Evolutionary conservation across 108 stramenopile genomes (phyloP), one percentile per base, ranked within the genome.

Genomic region (Cyclotella baltica): DNA sequence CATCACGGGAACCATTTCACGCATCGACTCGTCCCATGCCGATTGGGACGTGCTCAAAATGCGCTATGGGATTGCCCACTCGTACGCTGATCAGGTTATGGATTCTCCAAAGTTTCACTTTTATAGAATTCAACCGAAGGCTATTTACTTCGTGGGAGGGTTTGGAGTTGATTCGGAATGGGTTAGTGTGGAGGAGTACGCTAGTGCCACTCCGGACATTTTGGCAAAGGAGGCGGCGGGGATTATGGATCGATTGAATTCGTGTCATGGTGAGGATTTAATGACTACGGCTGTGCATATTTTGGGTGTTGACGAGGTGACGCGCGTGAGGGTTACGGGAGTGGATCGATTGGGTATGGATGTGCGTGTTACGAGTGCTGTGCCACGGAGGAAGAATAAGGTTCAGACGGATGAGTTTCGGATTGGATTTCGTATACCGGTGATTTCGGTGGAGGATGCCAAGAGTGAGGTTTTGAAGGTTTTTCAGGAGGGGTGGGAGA

Each of bases 401-500:
- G 72, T 92, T 10, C 51, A 87, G 48, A 98, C 98, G 46, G 96
- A 99, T 67, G 98, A 98, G 78, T 99, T 93, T 73, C 88, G 98
- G 63, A 87, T 99, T 47, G 98, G 96, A 20, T 98, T 98, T 75
- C 85, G 98, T 15, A 90, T 94, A 51, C 88, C 94, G 6, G 95
- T 95, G 62, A 91, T 92, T 80, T 94, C 87, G 15, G 92, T 96
- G 11, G 98, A 99, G 84, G 98, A 98, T 83, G 98, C 98, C 37
- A 98, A 99, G 75, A 95, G 94, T 47, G 98, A 99, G 78, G 88
- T 98, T 48, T 87, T 96, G 50, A 99, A 98, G 78, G 85, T 98
- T 16, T 97, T 98, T 66, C 98, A 99, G 84, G 98, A 99, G 82
- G 95, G 94, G 8, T 99, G 98, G 98, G 98, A 99, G 86, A 91